Evolutionary conservation across 208 protist species (phyloP), one percentile per base, ranked within the genome.

Genomic region (Angomonas deanei): DNA sequence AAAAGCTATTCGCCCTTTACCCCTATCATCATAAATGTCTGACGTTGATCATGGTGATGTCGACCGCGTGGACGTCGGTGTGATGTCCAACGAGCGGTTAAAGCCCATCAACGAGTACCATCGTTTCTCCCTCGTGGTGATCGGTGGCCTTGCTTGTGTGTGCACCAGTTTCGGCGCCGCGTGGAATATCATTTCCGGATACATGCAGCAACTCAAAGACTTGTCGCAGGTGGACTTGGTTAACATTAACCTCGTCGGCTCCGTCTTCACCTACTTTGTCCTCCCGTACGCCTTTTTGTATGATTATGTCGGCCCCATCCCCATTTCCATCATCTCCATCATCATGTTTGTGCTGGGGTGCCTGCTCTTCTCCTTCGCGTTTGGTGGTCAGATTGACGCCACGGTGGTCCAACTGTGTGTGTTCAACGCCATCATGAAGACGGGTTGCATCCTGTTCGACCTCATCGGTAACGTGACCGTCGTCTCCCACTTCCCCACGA

Each of bases 151-250:
- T 19, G 68, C 54, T 36, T 74, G 69, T 46, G 34, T 78, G 21
- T 68, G 36, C n/a, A 49, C 69, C 23, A 74, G 70, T 8, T 60
- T 69, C 6, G 39, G 48, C 32, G 76, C 70, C 55, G 61, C 68
- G 17, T 79, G 70, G 50, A 83, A 76, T 47, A 56, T 83, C 27
- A 73, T 74, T 61, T 68, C 63, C 36, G 66, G 60, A 8, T 49
- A 42, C 30, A 33, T 83, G 32, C 72, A 79, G 33, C 19, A 27
- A 0, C 63, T 70, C 31, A 60, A 67, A 33, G 67, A 72, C 53
- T 76, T 83, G 33, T 64, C 55, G 19, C 68, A 76, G 48, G 63
- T 47, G 28, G 64, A 78, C 38, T 72, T 83, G 47, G 3, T 13
- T 5, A 27, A 59, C 30, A 59, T 59, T 28, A 59, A 59, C 53